These are phyloP conservation scores for Cyberlindnera meyerae DNA, from an alignment of 805 yeast species.

Conservation along the genomic window DNA sequence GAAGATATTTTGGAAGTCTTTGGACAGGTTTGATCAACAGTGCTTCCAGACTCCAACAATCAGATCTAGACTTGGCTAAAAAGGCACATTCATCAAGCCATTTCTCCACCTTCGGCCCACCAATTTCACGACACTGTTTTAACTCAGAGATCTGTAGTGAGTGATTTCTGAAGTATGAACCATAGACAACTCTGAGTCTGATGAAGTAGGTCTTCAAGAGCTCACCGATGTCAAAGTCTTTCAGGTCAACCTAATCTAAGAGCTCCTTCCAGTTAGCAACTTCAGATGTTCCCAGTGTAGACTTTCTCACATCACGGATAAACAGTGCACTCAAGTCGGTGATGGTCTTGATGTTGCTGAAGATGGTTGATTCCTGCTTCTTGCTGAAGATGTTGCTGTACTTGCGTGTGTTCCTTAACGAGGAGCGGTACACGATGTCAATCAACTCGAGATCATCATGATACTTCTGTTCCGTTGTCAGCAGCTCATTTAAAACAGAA, in stretches of 20 bases:
- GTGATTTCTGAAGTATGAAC: conserved; percentile 30
- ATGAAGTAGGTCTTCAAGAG: conserved; percentile 28
- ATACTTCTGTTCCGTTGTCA: conserved; percentile 33
- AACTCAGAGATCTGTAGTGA: conserved; percentile 28
- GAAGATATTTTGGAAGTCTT: conserved; percentile 25
- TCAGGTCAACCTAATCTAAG: conserved; percentile 9
- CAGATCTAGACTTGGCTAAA: conserved; percentile 21
- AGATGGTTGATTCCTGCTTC: conserved; percentile 34
- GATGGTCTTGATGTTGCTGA: conserved; percentile 40
- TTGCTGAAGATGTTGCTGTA: conserved; percentile 29
- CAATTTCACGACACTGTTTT: conserved; percentile 12
- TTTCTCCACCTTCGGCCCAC: conserved; percentile 22
- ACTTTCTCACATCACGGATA: conserved; percentile 15
- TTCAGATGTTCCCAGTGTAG: too few relatives aligned
- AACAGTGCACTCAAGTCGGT: conserved; percentile 33
- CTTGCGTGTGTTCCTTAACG: conserved; percentile 27
- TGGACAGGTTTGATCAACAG: conserved; percentile 30
- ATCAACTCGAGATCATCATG: conserved; percentile 27
- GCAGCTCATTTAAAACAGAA: conserved; percentile 24
- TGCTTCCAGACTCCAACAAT: conserved; percentile 26
- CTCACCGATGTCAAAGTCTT: conserved; percentile 26
- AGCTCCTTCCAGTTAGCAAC: too few relatives aligned
- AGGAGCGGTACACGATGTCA: conserved; percentile 29
- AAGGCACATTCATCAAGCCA: conserved; percentile 34
- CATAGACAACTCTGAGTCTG: conserved; percentile 31